These are phyloP conservation scores for Clausena lansium DNA, from an alignment of 345 rosid species.

Conservation along the genomic window DNA sequence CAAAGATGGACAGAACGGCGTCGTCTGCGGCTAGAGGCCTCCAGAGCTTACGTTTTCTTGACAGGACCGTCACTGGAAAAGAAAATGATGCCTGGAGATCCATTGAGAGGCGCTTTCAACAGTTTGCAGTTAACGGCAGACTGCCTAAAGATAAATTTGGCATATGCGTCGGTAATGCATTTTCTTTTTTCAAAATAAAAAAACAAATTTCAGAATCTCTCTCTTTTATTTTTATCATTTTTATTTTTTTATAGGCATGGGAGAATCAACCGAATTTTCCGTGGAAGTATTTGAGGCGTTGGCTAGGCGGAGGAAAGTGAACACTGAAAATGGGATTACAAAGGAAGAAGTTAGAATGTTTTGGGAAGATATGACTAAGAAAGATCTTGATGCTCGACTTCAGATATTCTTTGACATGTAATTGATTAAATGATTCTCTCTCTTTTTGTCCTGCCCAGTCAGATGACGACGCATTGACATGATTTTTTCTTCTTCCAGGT, in stretches of 20 bases:
- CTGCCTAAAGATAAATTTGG: constrained; percentile 72
- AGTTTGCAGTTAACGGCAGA: constrained; percentile 55
- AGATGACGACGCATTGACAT: background rate
- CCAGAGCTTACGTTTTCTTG: constrained; percentile 78
- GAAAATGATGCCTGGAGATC: constrained; percentile 85
- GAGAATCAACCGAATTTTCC: constrained; percentile 84
- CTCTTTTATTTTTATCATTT: background rate
- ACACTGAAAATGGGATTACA: constrained; percentile 53
- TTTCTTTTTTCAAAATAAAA: too few species aligned
- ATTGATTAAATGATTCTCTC: constrained; percentile 5
- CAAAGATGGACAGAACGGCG: constrained; percentile 46
- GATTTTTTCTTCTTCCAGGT: constrained; percentile 42
- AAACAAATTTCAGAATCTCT: too few species aligned
- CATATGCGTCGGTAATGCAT: constrained; percentile 55
- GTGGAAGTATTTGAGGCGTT: constrained; percentile 73
- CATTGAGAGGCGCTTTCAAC: constrained; percentile 70
- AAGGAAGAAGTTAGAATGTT: constrained; percentile 61
- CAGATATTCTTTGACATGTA: constrained; percentile 97
- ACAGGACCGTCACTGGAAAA: constrained; percentile 66
- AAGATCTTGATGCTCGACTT: constrained; percentile 78
- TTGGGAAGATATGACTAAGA: constrained; percentile 86
- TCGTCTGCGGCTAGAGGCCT: constrained; percentile 75
- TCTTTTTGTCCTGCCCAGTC: background rate
- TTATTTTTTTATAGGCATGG: constrained; percentile 61
- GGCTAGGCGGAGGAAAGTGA: constrained; percentile 62